Evolutionary conservation across 225 moss, liverwort and hornwort genomes (phyloP).

Genomic region (Rhytidiadelphus loreus): DNA sequence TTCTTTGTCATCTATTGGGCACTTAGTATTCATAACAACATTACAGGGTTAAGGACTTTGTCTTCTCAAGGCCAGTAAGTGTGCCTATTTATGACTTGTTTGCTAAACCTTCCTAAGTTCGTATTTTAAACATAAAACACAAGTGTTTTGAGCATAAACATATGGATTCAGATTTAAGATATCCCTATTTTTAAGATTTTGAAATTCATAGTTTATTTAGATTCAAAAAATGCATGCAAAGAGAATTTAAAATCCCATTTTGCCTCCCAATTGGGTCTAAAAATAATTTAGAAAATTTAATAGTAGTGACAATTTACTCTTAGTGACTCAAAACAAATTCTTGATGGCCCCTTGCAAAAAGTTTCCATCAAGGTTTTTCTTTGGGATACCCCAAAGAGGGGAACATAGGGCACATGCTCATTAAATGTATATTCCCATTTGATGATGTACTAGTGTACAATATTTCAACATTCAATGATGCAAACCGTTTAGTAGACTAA

Average conservation of each 20-base stretch:
- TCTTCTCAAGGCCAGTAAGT: rapidly evolving
- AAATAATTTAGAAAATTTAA: neutral
- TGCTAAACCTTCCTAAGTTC: neutral
- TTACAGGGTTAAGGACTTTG: neutral
- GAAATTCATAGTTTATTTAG: neutral
- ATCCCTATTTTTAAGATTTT: neutral
- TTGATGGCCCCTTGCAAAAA: neutral
- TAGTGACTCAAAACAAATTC: neutral
- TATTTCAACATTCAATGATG: too few species aligned
- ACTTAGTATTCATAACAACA: rapidly evolving
- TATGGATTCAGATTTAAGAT: neutral
- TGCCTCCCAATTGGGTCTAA: rapidly evolving
- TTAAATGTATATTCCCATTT: neutral
- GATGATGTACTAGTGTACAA: too few species aligned
- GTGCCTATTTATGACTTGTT: rapidly evolving
- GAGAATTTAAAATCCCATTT: neutral
- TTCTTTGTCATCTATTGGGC: too few species aligned
- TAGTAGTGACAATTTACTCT: neutral
- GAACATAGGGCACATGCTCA: neutral
- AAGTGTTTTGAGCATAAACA: neutral
- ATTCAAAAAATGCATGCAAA: neutral
- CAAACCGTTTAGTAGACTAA: neutral
- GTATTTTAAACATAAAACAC: neutral
- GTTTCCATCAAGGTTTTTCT: too few species aligned
- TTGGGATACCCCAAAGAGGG: rapidly evolving